Base-by-base conservation (phyloP, 345 rosid species). In the Barbarea vulgaris region DNA sequence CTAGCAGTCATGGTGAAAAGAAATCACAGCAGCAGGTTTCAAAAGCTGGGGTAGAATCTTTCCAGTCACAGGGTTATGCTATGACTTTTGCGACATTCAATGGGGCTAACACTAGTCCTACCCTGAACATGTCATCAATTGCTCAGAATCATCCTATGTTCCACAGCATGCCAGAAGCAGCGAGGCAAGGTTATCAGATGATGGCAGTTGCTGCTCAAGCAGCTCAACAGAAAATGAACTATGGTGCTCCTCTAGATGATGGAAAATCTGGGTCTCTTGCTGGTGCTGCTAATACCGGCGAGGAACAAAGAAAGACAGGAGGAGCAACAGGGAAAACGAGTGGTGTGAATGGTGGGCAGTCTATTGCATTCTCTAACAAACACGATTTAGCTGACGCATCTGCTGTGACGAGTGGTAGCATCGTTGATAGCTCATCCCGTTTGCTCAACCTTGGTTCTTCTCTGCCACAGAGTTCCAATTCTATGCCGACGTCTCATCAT, bases 31-130 rank as follows among this genome's bases (percentile, higher is more conserved):
- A 87, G 69, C 77, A 60, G 68, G 79, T 78, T 41, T 71, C 91
- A 4, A 93, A 84, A 74, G 77, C 87, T 41, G 93, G 91, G 33
- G 76, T 74, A 42, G 99, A 96, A 51, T 69, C 89, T 14, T 73
- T 84, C 7, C 76, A 77, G 2, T 81, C 97, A 53, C 97, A 83
- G 79, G 84, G 97, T 70, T 91, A 89, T 85, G 93, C 98, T 25
- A 84, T 96, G 96, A 87, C 99, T n/a, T 89, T 89, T 82, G 81
- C 90, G 18, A 77, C 97, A 24, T 79, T 88, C 31, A 89, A 81
- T 76, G 93, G 96, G 62, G 78, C 87, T 22, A 75, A 76, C 13
- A 11, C 83, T 58, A 70, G 85, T 73, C 83, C 86, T 25, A 71
- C 87, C 65, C 65, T 92, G 46, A 96, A 92, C 77, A 86, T 95